phyloP scores from a whole-genome alignment of 2,329 filamentous ascomycete genomes.

The Apiospora saccharicola region DNA sequence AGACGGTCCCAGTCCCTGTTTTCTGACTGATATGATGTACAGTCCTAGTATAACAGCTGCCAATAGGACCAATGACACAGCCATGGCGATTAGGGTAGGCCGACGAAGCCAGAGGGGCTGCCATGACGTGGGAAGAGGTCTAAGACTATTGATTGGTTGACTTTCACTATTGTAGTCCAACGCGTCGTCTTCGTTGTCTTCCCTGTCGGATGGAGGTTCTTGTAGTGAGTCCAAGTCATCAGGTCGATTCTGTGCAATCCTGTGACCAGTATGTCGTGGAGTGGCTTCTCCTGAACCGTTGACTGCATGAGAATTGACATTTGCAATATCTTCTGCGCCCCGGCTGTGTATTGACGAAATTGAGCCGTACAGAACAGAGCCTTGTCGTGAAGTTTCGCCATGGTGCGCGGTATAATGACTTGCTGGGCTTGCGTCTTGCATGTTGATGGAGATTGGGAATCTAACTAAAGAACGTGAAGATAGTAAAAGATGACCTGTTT shows the following conservation, averaged over 20 bases:
- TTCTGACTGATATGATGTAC: not conserved
- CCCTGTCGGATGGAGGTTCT: not conserved
- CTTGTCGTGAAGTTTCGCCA: not conserved
- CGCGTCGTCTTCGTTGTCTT: not conserved
- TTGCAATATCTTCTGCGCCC: not conserved
- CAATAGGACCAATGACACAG: not conserved
- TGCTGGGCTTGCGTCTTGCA: not conserved
- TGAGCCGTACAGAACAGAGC: not conserved
- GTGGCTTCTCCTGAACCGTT: not conserved
- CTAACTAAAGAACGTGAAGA: too few species aligned
- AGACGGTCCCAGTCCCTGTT: constrained; percentile 13
- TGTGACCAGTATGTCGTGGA: too few species aligned
- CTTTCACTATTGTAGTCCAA: not conserved
- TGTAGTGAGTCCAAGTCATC: not conserved
- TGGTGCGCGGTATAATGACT: not conserved
- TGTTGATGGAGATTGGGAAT: not conserved
- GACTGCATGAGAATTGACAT: not conserved
- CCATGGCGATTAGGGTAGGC: not conserved
- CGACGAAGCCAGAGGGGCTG: not conserved
- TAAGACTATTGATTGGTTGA: not conserved
- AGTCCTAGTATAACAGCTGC: not conserved
- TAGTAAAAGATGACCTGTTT: too few species aligned
- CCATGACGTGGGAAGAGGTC: not conserved
- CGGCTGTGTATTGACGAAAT: not conserved
- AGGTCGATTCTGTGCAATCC: not conserved